Base-by-base conservation (phyloP, 2,329 filamentous ascomycete species). In the Eutypa lata region DNA sequence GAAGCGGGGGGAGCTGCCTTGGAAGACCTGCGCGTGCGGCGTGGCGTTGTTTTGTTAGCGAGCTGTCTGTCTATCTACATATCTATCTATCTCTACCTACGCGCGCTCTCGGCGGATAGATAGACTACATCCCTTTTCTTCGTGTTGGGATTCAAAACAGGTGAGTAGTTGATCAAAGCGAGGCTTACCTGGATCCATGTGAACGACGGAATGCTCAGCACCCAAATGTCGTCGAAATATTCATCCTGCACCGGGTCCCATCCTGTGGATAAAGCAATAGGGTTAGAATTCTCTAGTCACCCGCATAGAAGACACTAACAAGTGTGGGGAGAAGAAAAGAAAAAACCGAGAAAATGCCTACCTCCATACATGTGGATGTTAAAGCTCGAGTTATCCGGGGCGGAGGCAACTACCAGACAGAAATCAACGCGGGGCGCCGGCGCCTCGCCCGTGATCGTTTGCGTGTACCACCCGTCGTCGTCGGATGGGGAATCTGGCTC, bases 361-460 rank as follows among this genome's bases (percentile, higher is more conserved):
- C 78, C 78, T 18, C 78, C 78, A 51, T 79, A 80, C 47, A 81
- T 66, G 49, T 76, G 74, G 42, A 81, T 75, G 50, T 78, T 78
- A 48, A 76, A 71, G 51, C 71, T 75, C 2, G 73, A 76, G 45
- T 72, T 71, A 52, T 79, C 77, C 2, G 68, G 65, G 1, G 75
- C 70, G 28, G 73, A 69, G 13, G 65, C 70, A 1, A 70, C 50
- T 0, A 73, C 66, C 3, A 73, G 55, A 56, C 76, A 79, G 53
- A 73, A 75, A 50, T 78, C 74, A 13, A 74, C 68, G 16, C 76
- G 71, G 14, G 69, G 60, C 22, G 56, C 49, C 1, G 76, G 76
- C 18, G 74, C 66, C 8, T 71, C 61, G 16, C 76, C 73, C 7
- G 66, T 68, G 14, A 73, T 72, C 14, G 60, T 63, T 58, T 79